Evolutionary conservation across 108 stramenopile species (phyloP).

Genomic region (Pinguiococcus pyrenoidosus): DNA sequence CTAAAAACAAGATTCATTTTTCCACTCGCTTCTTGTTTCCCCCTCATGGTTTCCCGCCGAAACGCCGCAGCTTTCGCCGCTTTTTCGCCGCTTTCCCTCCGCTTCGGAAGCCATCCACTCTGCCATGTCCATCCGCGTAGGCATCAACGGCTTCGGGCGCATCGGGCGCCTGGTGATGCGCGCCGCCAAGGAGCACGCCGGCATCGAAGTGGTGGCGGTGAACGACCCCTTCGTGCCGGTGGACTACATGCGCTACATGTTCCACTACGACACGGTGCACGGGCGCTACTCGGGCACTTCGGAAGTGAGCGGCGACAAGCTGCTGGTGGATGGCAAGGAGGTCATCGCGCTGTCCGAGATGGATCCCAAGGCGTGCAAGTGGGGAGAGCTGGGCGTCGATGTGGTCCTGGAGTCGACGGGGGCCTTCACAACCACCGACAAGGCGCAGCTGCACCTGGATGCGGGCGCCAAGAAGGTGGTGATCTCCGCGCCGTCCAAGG

Average conservation of each 20-base stretch:
- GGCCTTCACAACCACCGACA: slow-evolving; percentile 65
- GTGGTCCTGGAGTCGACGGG: slow-evolving; percentile 82
- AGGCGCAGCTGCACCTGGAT: slow-evolving; percentile 55
- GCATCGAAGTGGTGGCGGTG: slow-evolving; percentile 39
- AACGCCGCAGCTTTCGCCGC: too few relatives aligned
- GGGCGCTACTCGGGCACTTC: slow-evolving; percentile 46
- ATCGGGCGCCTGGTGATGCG: slow-evolving; percentile 93
- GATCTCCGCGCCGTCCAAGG: slow-evolving; percentile 74
- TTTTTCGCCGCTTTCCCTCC: too few relatives aligned
- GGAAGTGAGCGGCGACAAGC: background rate
- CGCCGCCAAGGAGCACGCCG: slow-evolving; percentile 64
- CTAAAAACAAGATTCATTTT: too few relatives aligned
- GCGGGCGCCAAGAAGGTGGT: slow-evolving; percentile 92
- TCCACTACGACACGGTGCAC: slow-evolving; percentile 76
- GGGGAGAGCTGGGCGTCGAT: slow-evolving; percentile 70
- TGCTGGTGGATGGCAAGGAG: slow-evolving; percentile 31
- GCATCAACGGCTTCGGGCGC: slow-evolving; percentile 97
- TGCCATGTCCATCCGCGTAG: too few relatives aligned
- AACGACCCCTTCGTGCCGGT: slow-evolving; percentile 5
- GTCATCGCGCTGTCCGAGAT: slow-evolving; percentile 72
- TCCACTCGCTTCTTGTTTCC: too few relatives aligned
- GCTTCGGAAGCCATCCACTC: too few relatives aligned
- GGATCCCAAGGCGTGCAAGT: slow-evolving; percentile 71
- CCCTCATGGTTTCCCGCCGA: too few relatives aligned
- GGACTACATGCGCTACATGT: slow-evolving; percentile 56